These are phyloP conservation scores for Megacollybia platyphylla DNA, from an alignment of 1,284 basidiomycete genomes.

Conservation along the genomic window DNA sequence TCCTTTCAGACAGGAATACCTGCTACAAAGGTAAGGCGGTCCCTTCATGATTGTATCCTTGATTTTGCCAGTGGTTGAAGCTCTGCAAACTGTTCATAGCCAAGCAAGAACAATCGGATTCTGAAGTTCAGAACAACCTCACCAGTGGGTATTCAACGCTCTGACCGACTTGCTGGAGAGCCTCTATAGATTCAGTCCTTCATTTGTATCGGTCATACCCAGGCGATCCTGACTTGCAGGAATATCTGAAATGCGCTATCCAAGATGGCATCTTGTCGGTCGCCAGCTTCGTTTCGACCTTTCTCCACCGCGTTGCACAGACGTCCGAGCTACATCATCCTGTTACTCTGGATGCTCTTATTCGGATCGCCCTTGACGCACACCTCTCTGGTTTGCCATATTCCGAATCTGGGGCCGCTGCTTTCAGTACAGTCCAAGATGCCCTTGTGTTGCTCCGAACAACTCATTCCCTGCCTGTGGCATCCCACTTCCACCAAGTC, in stretches of 20 bases:
- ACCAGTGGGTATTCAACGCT: conserved; percentile 27
- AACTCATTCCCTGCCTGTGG: conserved; percentile 38
- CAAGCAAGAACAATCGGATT: conserved; percentile 24
- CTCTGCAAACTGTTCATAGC: conserved; percentile 48
- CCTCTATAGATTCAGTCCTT: conserved; percentile 47
- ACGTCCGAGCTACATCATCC: conserved; percentile 42
- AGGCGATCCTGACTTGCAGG: conserved; percentile 45
- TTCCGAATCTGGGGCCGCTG: conserved; percentile 28
- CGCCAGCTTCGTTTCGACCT: conserved; percentile 42
- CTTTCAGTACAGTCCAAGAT: conserved; percentile 47
- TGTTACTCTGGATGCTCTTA: conserved; percentile 56
- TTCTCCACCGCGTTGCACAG: conserved; percentile 30
- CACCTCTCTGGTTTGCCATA: conserved; percentile 43
- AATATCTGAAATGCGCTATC: conserved; percentile 50
- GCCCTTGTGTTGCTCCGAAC: conserved; percentile 44
- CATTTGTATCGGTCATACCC: conserved; percentile 52
- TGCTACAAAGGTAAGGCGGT: conserved; percentile 36
- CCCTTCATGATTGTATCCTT: conserved; percentile 4
- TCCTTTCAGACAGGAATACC: conserved; percentile 57
- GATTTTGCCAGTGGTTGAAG: conserved; percentile 40
- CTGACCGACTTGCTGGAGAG: conserved; percentile 1
- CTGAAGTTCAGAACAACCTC: conserved; percentile 26
- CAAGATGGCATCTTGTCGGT: conserved; percentile 42
- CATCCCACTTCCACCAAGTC: conserved; percentile 47
- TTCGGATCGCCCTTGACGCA: conserved; percentile 45